Base-by-base conservation (phyloP, 1,284 basidiomycete species). In the Boletus mariae region DNA sequence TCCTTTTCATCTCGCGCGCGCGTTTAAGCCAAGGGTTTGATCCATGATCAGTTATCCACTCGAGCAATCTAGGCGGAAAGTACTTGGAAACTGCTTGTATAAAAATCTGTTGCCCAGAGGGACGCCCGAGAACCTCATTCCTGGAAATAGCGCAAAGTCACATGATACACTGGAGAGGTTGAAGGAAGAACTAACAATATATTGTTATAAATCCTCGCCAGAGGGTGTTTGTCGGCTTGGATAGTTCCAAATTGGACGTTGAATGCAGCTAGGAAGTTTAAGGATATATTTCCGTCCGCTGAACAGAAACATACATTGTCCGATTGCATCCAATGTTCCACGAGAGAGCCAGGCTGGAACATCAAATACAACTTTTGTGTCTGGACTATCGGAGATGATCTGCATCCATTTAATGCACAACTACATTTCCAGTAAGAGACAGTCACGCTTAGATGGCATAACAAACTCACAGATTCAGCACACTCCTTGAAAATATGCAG, bases 401-500 rank as follows among this genome's bases (percentile, higher is more conserved):
- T 80, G 75, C 48, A 65, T 74, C 80, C 78, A 80, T 59, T 73
- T 73, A 12, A 61, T 52, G 10, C 69, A 67, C 56, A 82, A 69
- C 81, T 82, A 51, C 11, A n/a, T 17, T 10, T 1, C 35, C 40
- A 41, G 20, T 15, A 41, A 15, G 20, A 49, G 47, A 25, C 10
- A 11, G 10, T 3, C 10, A 64, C 62, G 64, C 5, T 17, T 28
- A 4, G 1, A 15, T 4, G 12, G 28, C 34, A 5, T 13, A 32
- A n/a, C 4, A 15, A 43, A 66, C 55, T 29, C 45, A 67, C 65
- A 6, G 54, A 57, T 52, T 59, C 59, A 0, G 61, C 66, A 13
- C 57, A 67, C 15, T 4, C 31, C 12, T 31, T 60, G 51, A 79
- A 79, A 11, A 73, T 26, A 1, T 62, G 61, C 5, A 75, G 55